Conservation (phyloP, 768 basidiomycete species). For the Macrolepiota fuliginosa region DNA sequence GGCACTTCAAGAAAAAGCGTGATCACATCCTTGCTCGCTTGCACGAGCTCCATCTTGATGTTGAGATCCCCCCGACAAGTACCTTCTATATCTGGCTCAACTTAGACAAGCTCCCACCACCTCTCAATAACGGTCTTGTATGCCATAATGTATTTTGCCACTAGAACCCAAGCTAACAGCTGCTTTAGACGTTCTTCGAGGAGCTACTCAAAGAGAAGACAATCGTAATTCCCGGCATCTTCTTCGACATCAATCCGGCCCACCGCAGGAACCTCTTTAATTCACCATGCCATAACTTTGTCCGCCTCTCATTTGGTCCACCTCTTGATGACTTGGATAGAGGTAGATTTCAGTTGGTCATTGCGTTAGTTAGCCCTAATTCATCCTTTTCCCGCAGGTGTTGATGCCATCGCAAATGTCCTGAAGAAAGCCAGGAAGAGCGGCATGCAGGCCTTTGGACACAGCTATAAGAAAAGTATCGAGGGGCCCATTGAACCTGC, state of each 20-base stretch:
- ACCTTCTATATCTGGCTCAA: slow-evolving; percentile 98
- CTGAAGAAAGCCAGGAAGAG: slow-evolving; percentile 65
- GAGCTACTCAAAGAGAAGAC: slow-evolving; percentile 89
- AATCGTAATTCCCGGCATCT: slow-evolving; percentile 89
- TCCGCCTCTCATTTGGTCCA: slow-evolving; percentile 85
- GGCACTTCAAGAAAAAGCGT: slow-evolving; percentile 87
- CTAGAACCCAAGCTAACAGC: background rate
- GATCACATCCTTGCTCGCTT: slow-evolving; percentile 88
- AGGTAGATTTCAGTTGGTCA: slow-evolving; percentile 37
- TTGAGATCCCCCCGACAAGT: slow-evolving; percentile 69
- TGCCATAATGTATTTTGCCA: slow-evolving; percentile 11
- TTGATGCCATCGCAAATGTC: slow-evolving; percentile 85
- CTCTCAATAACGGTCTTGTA: slow-evolving; percentile 86
- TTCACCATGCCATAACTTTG: slow-evolving; percentile 88
- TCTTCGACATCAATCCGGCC: slow-evolving; percentile 81
- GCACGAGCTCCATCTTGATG: slow-evolving; percentile 71
- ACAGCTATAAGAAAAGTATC: slow-evolving; percentile 40
- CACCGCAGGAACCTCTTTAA: slow-evolving; percentile 88
- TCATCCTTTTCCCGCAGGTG: slow-evolving; percentile 37
- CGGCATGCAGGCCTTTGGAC: slow-evolving; percentile 63
- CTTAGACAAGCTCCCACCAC: slow-evolving; percentile 72
- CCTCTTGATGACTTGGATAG: slow-evolving; percentile 76
- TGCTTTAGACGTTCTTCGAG: slow-evolving; percentile 86
- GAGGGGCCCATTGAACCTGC: slow-evolving; percentile 16
- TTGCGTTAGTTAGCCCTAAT: background rate